Evolutionary conservation across 108 stramenopile species (phyloP).

Genomic region (Seminavis robusta): DNA sequence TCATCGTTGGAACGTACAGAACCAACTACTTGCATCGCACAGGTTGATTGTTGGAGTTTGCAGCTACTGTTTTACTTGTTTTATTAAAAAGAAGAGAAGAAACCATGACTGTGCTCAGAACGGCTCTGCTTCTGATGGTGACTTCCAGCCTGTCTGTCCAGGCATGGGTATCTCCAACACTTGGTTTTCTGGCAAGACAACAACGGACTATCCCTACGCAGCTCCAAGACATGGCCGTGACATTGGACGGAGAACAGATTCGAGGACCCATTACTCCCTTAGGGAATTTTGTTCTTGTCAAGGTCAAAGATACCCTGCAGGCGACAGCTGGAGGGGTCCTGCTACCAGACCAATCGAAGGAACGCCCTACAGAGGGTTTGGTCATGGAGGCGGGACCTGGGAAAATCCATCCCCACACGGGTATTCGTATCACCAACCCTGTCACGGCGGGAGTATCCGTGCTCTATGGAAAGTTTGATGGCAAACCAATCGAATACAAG

Average conservation of each 20-base stretch:
- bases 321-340: constrained; percentile 90
- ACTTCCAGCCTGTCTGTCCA: no score
- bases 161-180: no score
- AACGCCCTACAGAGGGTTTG: constrained; percentile 85
- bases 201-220: no score
- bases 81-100: no score
- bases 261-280: constrained; percentile 82
- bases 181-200: no score
- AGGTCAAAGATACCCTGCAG: constrained; percentile 79
- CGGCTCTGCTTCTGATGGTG: no score
- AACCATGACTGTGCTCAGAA: no score
- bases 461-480: constrained; percentile 93
- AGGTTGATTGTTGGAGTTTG: no score
- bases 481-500: constrained; percentile 84
- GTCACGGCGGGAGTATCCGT: constrained; percentile 78
- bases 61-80: no score
- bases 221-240: no score
- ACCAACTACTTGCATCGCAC: no score
- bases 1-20: no score
- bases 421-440: constrained; percentile 76
- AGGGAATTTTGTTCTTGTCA: constrained; percentile 80
- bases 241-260: constrained; percentile 69
- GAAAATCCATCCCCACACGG: constrained; percentile 84
- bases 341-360: constrained; percentile 87
- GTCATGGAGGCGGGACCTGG: constrained; percentile 91